These are phyloP conservation scores for Aphanomyces invadans DNA, from an alignment of 352 stramenopile genomes.

Conservation along the genomic window DNA sequence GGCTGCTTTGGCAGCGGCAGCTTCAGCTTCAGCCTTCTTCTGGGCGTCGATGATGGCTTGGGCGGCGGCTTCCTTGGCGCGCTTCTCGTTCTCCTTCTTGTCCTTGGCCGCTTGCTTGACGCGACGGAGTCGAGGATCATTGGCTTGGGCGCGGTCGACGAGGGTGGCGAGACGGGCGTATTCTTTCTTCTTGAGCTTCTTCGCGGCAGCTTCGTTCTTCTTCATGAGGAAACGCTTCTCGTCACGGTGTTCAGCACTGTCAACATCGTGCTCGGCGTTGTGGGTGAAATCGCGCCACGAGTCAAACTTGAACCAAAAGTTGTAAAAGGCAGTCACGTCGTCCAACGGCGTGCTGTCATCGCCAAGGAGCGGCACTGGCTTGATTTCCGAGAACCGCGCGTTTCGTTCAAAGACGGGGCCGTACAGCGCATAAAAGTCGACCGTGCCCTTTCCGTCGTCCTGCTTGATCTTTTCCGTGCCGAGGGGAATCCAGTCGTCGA, in stretches of 20 bases:
- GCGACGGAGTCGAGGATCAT: slow-evolving; percentile 66
- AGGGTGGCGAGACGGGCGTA: slow-evolving; percentile 72
- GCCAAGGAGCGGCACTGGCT: slow-evolving; percentile 63
- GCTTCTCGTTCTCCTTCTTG: slow-evolving; percentile 65
- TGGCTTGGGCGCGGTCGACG: slow-evolving; percentile 65
- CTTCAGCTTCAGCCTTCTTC: slow-evolving; percentile 50
- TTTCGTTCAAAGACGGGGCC: slow-evolving; percentile 69
- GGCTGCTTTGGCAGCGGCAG: slow-evolving; percentile 38
- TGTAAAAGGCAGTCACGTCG: slow-evolving; percentile 73
- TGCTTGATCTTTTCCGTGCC: slow-evolving; percentile 72
- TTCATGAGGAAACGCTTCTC: slow-evolving; percentile 85
- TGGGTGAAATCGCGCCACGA: slow-evolving; percentile 81
- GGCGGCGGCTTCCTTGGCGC: slow-evolving; percentile 62
- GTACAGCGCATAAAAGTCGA: slow-evolving; percentile 79
- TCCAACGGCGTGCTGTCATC: slow-evolving; percentile 54
- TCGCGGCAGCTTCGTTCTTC: slow-evolving; percentile 76
- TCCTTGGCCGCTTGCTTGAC: slow-evolving; percentile 82
- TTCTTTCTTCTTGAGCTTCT: slow-evolving; percentile 87
- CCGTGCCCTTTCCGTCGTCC: slow-evolving; percentile 14
- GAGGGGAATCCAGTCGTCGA: slow-evolving; percentile 70
- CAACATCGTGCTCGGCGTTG: slow-evolving; percentile 78
- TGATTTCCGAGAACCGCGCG: slow-evolving; percentile 74
- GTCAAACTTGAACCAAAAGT: slow-evolving; percentile 87
- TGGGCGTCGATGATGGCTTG: slow-evolving; percentile 63
- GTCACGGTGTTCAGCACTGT: slow-evolving; percentile 74